Percentiles rank a stretch among this genome's conserved stretches.
Conservation (phyloP, 129 eudicot genomes). For the Tagetes erecta region DNA sequence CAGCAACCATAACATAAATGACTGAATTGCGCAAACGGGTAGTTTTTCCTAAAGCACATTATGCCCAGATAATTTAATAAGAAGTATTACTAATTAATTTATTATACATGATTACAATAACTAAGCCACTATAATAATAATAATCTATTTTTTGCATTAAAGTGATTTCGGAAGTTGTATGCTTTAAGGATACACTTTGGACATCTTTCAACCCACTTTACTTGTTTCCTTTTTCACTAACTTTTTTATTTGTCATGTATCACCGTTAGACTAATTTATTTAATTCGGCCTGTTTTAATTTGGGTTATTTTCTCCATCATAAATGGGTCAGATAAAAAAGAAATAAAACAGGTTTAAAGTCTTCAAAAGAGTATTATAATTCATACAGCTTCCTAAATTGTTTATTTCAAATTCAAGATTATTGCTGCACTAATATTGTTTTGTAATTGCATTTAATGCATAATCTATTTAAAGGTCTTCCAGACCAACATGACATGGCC, state of each 20-base stretch:
- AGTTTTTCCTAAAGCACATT: background rate
- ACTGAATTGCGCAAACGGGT: background rate
- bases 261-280: background rate
- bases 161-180: background rate
- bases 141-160: background rate
- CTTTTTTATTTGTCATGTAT: background rate
- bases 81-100: background rate
- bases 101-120: background rate
- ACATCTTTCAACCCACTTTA: background rate
- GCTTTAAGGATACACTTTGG: background rate
- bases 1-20: conserved; percentile 1
- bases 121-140: background rate
- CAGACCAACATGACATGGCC: background rate
- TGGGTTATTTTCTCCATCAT: background rate
- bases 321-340: background rate
- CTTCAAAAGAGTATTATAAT: background rate
- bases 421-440: background rate
- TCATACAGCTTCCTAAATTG: background rate
- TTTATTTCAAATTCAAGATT: background rate
- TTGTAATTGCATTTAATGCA: background rate
- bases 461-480: background rate
- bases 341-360: background rate
- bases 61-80: background rate
- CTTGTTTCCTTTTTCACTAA: background rate
- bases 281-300: background rate